Evolutionary conservation across 495 filamentous ascomycete genomes (phyloP), one percentile per base, ranked within the genome.

Genomic region (Penicillium cinerascens): DNA sequence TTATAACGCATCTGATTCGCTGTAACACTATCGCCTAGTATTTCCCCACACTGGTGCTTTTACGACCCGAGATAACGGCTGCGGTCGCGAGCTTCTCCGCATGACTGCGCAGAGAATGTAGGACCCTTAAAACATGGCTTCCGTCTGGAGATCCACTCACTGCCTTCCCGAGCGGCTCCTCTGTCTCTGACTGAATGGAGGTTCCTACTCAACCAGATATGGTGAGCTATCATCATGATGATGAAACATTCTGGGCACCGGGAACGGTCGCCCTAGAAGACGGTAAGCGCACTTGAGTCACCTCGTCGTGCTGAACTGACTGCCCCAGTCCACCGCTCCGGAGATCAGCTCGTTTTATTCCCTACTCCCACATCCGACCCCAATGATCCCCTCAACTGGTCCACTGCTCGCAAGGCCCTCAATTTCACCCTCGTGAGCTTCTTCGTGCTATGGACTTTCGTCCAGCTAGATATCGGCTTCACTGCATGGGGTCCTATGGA

Each of bases 401-500:
- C 65, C 5, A 56, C 27, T 0, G 43, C 56, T 35, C 66, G 69
- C 35, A 77, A 77, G 52, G 29, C 41, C 20, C 44, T 70, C 43
- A 74, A 75, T 43, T 74, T 69, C 49, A 61, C 50, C 10, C 63
- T 75, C 8, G 65, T 63, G 16, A 67, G 58, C 55, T 72, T 74
- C 55, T 75, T 68, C 49, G 69, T 65, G 15, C 54, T 72, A 23
- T 68, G 70, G 68, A 67, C 68, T 7, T 70, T 63, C 42, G 67
- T 62, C 8, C 65, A 64, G n/a, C 54, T 75, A 29, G 66, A 71
- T 29, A 64, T 69, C n/a, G 66, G 61, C n/a, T 68, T 68, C 33
- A 66, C 65, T 10, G 65, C 68, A 35, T 77, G 75, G 74, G 69
- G 64, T 2, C 68, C 62, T 0, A 63, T 79, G 61, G 55, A 67